phyloP scores from a whole-genome alignment of 768 basidiomycete species.

The Xerocomellus intermedius region DNA sequence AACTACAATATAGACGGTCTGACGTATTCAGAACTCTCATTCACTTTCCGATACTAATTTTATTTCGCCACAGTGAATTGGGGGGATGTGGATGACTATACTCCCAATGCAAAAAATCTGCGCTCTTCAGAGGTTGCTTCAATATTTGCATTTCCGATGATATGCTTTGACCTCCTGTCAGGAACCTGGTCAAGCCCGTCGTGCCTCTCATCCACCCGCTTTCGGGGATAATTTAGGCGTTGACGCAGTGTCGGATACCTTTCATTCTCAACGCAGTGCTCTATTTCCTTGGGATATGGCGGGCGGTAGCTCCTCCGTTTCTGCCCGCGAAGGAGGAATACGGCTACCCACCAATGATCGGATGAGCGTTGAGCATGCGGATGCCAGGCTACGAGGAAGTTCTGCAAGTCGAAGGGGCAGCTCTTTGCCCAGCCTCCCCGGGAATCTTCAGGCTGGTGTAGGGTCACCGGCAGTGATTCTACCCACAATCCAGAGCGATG shows the following conservation, averaged over 20 bases:
- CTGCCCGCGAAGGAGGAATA: constrained; percentile 36
- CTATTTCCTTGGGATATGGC: constrained; percentile 87
- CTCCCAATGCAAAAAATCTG: constrained; percentile 23
- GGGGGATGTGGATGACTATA: constrained; percentile 17
- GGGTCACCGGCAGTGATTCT: constrained; percentile 51
- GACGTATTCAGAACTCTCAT: background rate
- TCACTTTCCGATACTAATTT: constrained; percentile 7
- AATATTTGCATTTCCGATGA: background rate
- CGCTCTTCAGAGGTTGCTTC: constrained; percentile 64
- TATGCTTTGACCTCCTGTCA: constrained; percentile 30
- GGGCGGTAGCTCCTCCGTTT: constrained; percentile 57
- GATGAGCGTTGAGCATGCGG: constrained; percentile 50
- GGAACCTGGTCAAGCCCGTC: constrained; percentile 87
- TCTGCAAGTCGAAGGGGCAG: constrained; percentile 57
- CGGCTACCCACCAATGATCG: constrained; percentile 41
- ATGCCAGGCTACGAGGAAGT: constrained; percentile 52
- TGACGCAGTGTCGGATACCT: constrained; percentile 39
- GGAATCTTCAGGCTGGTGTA: constrained; percentile 40
- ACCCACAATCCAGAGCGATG: constrained; percentile 44
- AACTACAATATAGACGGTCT: constrained; percentile 25
- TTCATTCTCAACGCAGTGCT: constrained; percentile 62
- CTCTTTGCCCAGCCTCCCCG: constrained; percentile 51
- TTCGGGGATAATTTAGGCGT: constrained; percentile 50
- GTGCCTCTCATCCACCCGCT: constrained; percentile 54
- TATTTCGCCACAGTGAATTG: constrained; percentile 22